Conservation (phyloP, 169 alveolate species). For the Eimeria tenella region DNA sequence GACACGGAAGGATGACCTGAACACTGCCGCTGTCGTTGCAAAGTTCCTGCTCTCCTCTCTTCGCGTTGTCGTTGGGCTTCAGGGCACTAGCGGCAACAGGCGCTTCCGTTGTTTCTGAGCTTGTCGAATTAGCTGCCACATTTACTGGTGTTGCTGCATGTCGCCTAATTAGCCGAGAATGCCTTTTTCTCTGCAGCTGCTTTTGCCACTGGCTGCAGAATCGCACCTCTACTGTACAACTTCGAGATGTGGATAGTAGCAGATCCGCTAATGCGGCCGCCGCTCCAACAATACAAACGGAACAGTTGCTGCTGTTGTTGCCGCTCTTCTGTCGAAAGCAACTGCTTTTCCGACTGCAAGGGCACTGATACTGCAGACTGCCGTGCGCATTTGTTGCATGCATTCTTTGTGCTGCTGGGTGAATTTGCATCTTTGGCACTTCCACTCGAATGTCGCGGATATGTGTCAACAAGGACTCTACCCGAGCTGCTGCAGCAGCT, state of each 20-base stretch:
- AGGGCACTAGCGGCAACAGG: background rate
- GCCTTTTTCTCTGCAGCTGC: constrained; percentile 64
- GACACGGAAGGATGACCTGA: constrained; percentile 32
- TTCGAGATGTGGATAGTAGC: background rate
- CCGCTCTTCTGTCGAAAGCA: constrained; percentile 34
- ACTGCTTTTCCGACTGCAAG: background rate
- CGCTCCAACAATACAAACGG: constrained; percentile 48
- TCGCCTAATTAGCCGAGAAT: constrained; percentile 20
- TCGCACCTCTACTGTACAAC: background rate
- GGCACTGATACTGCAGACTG: constrained; percentile 4
- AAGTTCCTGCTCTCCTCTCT: background rate
- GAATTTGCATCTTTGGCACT: background rate
- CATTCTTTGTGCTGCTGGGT: constrained; percentile 6
- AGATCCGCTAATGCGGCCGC: constrained; percentile 56
- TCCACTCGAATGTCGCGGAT: constrained; percentile 17
- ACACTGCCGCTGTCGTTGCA: background rate
- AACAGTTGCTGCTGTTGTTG: constrained; percentile 48
- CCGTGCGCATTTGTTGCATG: background rate
- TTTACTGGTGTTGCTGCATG: constrained; percentile 55
- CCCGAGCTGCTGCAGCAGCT: background rate
- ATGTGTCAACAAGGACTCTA: constrained; percentile 14
- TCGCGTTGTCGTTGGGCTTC: constrained; percentile 3
- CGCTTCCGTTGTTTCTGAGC: background rate
- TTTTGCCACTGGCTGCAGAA: constrained; percentile 47
- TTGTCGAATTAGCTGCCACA: constrained; percentile 5